Conservation (phyloP, 176 grass and related monocot genomes). For the Carex myosuroides region DNA sequence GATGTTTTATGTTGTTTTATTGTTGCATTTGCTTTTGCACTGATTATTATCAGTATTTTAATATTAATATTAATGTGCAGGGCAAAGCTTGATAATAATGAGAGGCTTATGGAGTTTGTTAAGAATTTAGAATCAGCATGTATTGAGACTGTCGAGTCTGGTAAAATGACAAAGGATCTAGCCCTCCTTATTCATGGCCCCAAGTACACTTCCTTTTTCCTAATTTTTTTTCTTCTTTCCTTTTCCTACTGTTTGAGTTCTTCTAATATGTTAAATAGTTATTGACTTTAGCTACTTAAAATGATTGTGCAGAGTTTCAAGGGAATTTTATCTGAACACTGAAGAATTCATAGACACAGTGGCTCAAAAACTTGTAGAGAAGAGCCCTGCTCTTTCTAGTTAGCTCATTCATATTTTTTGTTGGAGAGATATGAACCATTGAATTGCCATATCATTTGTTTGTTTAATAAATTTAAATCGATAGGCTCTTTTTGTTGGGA, state of each 20-base stretch:
- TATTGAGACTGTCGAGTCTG: slow-evolving; percentile 80
- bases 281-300: not conserved
- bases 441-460: not conserved
- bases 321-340: slow-evolving; percentile 66
- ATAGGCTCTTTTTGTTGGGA: not conserved
- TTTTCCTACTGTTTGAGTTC: not conserved
- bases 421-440: slow-evolving; percentile 6
- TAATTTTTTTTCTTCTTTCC: not conserved
- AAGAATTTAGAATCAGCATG: slow-evolving; percentile 85
- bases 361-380: slow-evolving; percentile 42
- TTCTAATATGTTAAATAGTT: not conserved
- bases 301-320: slow-evolving; percentile 55
- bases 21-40: not conserved
- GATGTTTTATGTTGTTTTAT: not conserved
- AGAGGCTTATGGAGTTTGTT: slow-evolving; percentile 56
- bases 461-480: not conserved
- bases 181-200: slow-evolving; percentile 85
- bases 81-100: slow-evolving; percentile 87
- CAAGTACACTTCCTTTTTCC: slow-evolving; percentile 44
- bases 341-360: slow-evolving; percentile 89
- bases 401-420: not conserved
- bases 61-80: slow-evolving; percentile 30
- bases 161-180: slow-evolving; percentile 98
- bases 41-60: not conserved
- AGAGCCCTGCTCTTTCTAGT: slow-evolving; percentile 32